A percentile compares a stretch with the other conserved stretches of the same genome.
These are phyloP conservation scores for Epichloe hybrida DNA, from an alignment of 2,329 filamentous ascomycete species.

Conservation along the genomic window DNA sequence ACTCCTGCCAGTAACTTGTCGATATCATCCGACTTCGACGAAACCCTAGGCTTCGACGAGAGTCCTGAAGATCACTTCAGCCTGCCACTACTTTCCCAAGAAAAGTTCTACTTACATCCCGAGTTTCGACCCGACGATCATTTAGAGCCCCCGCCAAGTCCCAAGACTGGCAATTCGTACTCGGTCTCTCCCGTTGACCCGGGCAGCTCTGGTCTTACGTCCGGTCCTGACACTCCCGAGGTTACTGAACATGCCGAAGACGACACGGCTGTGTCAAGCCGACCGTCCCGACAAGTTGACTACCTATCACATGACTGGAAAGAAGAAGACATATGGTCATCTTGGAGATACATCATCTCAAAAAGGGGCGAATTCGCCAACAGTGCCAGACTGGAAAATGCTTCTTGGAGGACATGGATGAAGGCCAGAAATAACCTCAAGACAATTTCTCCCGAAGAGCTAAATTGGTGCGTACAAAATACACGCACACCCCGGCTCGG, in stretches of 20 bases:
- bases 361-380: constrained; percentile 70
- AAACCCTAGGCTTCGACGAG: constrained; percentile 29
- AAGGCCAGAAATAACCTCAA: constrained; percentile 79
- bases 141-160: constrained; percentile 37
- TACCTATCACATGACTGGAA: constrained; percentile 88
- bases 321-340: constrained; percentile 95
- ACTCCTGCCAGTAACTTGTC: constrained; percentile 52
- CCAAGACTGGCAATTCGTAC: constrained; percentile 35
- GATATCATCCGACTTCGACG: constrained; percentile 43
- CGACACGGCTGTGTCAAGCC: constrained; percentile 59
- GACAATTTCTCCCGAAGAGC: constrained; percentile 77
- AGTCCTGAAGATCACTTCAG: constrained; percentile 33
- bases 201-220: constrained; percentile 35
- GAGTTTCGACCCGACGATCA: constrained; percentile 22
- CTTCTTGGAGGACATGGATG: constrained; percentile 93
- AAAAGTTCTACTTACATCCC: constrained; percentile 28
- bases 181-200: constrained; percentile 40
- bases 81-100: constrained; percentile 31
- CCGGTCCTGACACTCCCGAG: constrained; percentile 44
- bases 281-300: constrained; percentile 83
- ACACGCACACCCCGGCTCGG: not conserved
- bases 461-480: constrained; percentile 65
- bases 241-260: constrained; percentile 54
- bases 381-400: constrained; percentile 76
- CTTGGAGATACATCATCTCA: constrained; percentile 85